Evolutionary conservation across 2,329 filamentous ascomycete species (phyloP), one percentile per base, ranked within the genome.

Genomic region (Stemphylium vesicarium): DNA sequence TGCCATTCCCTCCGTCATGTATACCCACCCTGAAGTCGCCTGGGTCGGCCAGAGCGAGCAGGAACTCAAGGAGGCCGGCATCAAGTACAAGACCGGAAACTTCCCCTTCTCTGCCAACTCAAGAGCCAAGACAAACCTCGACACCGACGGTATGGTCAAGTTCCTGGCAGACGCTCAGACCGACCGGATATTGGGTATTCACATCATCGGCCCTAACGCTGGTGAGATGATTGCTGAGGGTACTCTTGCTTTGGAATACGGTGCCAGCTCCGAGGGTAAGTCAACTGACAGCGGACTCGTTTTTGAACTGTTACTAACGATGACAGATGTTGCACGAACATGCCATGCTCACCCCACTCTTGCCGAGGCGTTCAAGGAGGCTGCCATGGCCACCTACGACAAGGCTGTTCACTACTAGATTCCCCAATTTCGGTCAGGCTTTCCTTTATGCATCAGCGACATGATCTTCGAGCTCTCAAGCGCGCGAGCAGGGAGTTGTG

Each of bases 221-320:
- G 95, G 95, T 72, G 95, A 99, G 84, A 98, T 99, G 95, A 97
- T 99, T 81, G 95, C 95, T 2, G 95, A 99, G 82, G 95, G 90
- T 63, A 95, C 93, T 11, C 83, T 99, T 72, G 95, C 95, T 53
- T 83, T 99, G 45, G 95, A 99, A 82, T 99, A 99, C 74, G 95
- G 95, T 63, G 95, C 95, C 26, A 95, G 90, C 63, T 93, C 88
- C 70, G 95, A 99, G 82, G 71, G 71, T 95, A 97, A 78, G 91
- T 96, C 38, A 15, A 16, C 42, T 18, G 15, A 24, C 6, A 38
- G 4, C 12, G 15, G 16, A 18, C 20, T 13, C 16, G 10, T 40
- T 3, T 20, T n/a, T 24, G 15, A 33, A 22, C 15, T 9, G 22
- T 33, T 48, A 29, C 66, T 73, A 64, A 72, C 29, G 3, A 33